Conservation (phyloP, 176 grass and related monocot species). For the Tillandsia fasciculata region DNA sequence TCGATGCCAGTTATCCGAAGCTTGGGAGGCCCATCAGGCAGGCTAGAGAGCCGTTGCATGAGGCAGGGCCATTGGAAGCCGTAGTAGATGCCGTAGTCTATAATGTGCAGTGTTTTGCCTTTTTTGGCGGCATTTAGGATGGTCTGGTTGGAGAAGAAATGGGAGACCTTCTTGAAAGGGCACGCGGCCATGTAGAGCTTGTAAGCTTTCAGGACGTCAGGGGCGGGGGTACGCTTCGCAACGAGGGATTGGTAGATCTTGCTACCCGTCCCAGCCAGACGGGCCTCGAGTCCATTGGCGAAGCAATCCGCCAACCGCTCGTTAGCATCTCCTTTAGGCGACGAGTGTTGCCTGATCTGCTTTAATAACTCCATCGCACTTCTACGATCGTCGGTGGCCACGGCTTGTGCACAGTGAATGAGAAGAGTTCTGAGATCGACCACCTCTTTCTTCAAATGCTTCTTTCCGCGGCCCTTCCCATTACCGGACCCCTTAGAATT, state of each 20-base stretch:
- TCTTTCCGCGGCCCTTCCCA: constrained; percentile 66
- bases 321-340: constrained; percentile 48
- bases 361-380: constrained; percentile 62
- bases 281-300: constrained; percentile 77
- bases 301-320: constrained; percentile 77
- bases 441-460: constrained; percentile 66
- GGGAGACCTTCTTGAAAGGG: constrained; percentile 91
- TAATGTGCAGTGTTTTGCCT: constrained; percentile 67
- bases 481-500: constrained; percentile 45
- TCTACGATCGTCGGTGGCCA: constrained; percentile 53
- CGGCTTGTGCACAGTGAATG: constrained; percentile 77
- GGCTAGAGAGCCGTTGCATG: constrained; percentile 57
- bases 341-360: constrained; percentile 85
- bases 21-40: constrained; percentile 41
- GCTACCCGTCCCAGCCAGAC: constrained; percentile 80
- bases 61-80: constrained; percentile 96
- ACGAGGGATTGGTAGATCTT: constrained; percentile 59
- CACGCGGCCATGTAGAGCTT: constrained; percentile 69
- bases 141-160: constrained; percentile 94
- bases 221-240: constrained; percentile 31
- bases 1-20: constrained; percentile 89
- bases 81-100: constrained; percentile 79
- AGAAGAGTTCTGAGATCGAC: constrained; percentile 83
- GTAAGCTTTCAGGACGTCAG: constrained; percentile 82
- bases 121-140: constrained; percentile 62